Evolutionary conservation across 768 basidiomycete species (phyloP).

Genomic region (Pisolithus albus): DNA sequence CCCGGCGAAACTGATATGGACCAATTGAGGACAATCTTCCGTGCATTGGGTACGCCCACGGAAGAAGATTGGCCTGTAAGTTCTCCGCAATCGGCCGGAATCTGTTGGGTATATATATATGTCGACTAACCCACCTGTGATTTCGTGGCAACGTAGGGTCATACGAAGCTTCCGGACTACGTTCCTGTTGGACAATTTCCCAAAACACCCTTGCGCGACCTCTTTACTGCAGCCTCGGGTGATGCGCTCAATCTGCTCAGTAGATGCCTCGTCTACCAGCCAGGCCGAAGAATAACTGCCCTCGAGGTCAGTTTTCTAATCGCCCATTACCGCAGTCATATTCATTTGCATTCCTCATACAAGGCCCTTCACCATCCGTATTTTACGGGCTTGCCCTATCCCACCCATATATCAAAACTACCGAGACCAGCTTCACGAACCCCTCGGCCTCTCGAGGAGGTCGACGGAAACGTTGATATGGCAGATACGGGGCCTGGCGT

Average conservation of each 20-base stretch:
- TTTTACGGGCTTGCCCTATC: constrained; percentile 80
- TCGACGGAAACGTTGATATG: constrained; percentile 65
- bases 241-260: constrained; percentile 80
- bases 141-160: constrained; percentile 49
- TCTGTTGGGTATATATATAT: neutral
- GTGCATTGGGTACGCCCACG: constrained; percentile 90
- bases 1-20: constrained; percentile 96
- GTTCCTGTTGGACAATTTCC: constrained; percentile 82
- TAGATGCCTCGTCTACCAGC: constrained; percentile 80
- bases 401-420: constrained; percentile 82
- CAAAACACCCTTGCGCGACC: constrained; percentile 70
- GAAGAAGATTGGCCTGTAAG: constrained; percentile 96
- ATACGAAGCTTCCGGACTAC: constrained; percentile 87
- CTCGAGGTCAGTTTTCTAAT: constrained; percentile 50
- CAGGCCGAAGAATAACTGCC: constrained; percentile 72
- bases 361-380: constrained; percentile 86
- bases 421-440: constrained; percentile 59
- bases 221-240: constrained; percentile 86
- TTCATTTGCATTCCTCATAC: neutral
- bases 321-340: neutral
- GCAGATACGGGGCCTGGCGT: constrained; percentile 43
- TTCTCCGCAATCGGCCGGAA: constrained; percentile 1
- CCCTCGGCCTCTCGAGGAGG: constrained; percentile 62
- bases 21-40: constrained; percentile 90
- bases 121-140: neutral